Base-by-base conservation (phyloP, 2,329 filamentous ascomycete genomes). In the Ascochyta fabae region DNA sequence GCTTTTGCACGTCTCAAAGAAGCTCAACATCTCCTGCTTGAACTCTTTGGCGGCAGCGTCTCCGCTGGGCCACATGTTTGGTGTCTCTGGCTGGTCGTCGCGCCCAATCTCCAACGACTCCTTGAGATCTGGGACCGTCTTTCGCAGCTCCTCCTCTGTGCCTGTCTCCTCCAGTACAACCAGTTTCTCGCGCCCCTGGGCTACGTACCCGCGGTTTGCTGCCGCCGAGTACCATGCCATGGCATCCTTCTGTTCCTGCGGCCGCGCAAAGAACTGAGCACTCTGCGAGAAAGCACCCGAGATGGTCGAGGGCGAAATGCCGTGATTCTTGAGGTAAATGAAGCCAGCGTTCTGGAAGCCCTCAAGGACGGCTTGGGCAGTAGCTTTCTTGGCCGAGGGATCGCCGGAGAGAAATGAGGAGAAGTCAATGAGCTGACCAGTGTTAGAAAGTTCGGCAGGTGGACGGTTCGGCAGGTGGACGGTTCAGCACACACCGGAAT, bases 311-410 rank as follows among this genome's bases (percentile, higher is more conserved):
- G 83, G 68, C 0, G 86, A 77, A 57, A 96, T 88, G 36, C 89
- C 85, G 63, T 94, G 88, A 75, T 94, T 90, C 66, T 88, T 88
- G 35, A 96, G 85, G 77, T 96, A 96, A 61, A 97, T 85, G 80
- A 97, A 96, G 53, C 93, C 93, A 2, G 92, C 90, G 1, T 84
- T 88, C 67, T 92, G 89, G 79, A 97, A 96, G 38, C 91, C 92
- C 48, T 86, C 72, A 12, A 94, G 86, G 64, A 96, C 87, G 36
- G 88, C 85, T 48, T 86, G 77, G 22, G 92, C 92, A 1, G 90
- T 86, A 39, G 83, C 77, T 46, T 82, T 78, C 65, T 88, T 89
- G 63, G 89, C 80, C 9, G 80, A 67, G 0, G 84, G 78, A 19
- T 83, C 81, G 31, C 89, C 89, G 53, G 82, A 76, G 45, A 91